Base-by-base conservation (phyloP, 768 basidiomycete species). In the Solioccasus polychromus region DNA sequence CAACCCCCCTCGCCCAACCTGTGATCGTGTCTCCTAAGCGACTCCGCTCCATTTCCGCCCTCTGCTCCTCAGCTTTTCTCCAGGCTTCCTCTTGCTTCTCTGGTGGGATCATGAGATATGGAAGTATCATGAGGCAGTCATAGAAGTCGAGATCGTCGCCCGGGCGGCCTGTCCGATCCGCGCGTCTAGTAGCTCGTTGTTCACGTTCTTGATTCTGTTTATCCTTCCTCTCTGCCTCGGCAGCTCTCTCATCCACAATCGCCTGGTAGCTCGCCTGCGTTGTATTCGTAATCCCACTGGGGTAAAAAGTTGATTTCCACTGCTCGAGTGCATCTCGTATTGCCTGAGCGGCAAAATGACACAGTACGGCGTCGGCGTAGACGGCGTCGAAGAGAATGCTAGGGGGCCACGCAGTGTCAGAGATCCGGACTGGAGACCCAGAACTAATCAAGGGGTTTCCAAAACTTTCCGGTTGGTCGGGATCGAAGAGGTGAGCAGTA, bases 331-430 rank as follows among this genome's bases (percentile, higher is more conserved):
- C 3, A 11, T 46, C 25, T 7, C 0, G 9, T 25, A 50, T 5
- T 6, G 5, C 3, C 28, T 28, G 31, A 20, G 36, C 3, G 17
- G 19, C 19, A 25, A 51, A 51, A 18, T 43, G 30, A 11, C 2
- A 10, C 4, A 47, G 5, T 17, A 51, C 10, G 8, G 36, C 31
- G 3, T 6, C 10, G 4, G 19, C 45, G 10, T 51, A 51, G 18
- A 51, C 36, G 3, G 26, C 40, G 11, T 49, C 42, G 12, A 49
- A 49, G 5, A 49, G 38, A 40, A 44, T 37, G 7, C 35, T 26
- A 15, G 48, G 50, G 8, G 50, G 50, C 41, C 31, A 47, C 2
- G 30, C 19, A 22, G 23, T 9, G 24, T 26, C 11, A 26, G 36
- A 24, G 23, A 42, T 38, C 12, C 12, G 39, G 18, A 41, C 28